Evolutionary conservation across 108 stramenopile species (phyloP), one percentile per base, ranked within the genome.

Genomic region (Chaetoceros muelleri): DNA sequence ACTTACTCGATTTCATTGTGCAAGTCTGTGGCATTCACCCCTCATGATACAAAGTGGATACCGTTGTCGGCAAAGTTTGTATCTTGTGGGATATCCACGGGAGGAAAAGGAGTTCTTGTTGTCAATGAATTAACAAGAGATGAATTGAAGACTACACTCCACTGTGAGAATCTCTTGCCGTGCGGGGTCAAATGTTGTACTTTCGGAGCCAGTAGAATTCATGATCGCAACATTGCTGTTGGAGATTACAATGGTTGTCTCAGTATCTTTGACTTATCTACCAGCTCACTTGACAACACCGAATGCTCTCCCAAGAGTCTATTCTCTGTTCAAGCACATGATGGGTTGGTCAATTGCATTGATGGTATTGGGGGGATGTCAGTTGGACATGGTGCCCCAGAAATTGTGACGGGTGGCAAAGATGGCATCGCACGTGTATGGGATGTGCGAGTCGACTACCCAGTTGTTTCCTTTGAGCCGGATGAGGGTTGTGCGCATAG

Each of bases 391-490:
- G 93, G 93, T 2, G 85, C 93, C 19, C 90, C 89, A 20, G 93
- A 94, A 71, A 51, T 91, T 24, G 89, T 81, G 21, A 91, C 93
- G 0, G 89, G 84, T 18, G 79, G 81, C n/a, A 74, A 88, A 45
- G 93, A 94, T 59, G 93, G 93, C 5, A 87, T 81, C 49, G 90
- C 91, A 0, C 70, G 81, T 31, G 70, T 94, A 17, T 94, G 85
- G 85, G 93, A 94, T 64, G 78, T 85, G 2, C 62, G 92, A 24
- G 73, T 87, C 0, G 28, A 60, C 19, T 28, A 81, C 18, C 64
- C 93, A 1, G 89, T 91, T 13, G 64, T 91, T 1, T 57, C 61
- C 24, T 49, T 94, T 30, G 76, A 80, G 49, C 87, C 93, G 0
- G 82, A 70, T 22, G 78, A 78, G 24, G 76, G 78, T 31, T 58